Percentiles rank a stretch among this genome's conserved stretches.
Conservation (phyloP, 176 grass and related monocot species). For the Oryza glaberrima region DNA sequence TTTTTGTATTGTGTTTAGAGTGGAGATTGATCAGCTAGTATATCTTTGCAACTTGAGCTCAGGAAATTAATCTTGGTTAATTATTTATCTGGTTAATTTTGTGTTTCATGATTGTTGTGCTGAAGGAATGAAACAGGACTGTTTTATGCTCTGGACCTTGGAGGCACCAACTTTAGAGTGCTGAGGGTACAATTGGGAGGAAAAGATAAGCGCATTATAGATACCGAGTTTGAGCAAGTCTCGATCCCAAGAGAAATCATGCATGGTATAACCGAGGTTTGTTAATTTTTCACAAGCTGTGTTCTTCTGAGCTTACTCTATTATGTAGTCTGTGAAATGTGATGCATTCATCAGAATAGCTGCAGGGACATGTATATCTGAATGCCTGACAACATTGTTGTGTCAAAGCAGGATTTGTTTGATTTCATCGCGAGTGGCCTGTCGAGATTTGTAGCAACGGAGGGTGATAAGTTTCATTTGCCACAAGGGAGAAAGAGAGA, state of each 20-base stretch:
- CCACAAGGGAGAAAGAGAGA: conserved; percentile 39
- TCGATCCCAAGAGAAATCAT: conserved; percentile 57
- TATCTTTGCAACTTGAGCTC: no score
- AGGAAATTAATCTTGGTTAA: background rate
- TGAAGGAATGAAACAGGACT: conserved; percentile 47
- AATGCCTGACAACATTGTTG: background rate
- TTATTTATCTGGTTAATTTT: background rate
- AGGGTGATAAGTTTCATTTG: conserved; percentile 35
- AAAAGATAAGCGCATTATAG: conserved; percentile 37
- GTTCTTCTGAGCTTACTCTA: background rate
- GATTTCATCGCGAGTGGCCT: conserved; percentile 45
- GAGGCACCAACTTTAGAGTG: conserved; percentile 63
- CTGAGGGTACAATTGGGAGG: conserved; percentile 65
- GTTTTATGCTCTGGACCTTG: conserved; percentile 68
- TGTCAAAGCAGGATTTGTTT: conserved; percentile 42
- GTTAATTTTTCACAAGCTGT: background rate
- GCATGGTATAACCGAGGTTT: conserved; percentile 39
- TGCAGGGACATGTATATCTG: background rate
- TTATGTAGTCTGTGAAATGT: background rate
- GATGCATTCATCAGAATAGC: background rate
- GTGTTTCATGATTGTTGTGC: background rate
- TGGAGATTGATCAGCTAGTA: no score
- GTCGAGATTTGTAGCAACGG: conserved; percentile 37
- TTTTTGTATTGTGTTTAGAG: background rate
- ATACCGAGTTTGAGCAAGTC: conserved; percentile 54